Base-by-base conservation (phyloP, 306 rosid species). In the Gastrolobium villosum region DNA sequence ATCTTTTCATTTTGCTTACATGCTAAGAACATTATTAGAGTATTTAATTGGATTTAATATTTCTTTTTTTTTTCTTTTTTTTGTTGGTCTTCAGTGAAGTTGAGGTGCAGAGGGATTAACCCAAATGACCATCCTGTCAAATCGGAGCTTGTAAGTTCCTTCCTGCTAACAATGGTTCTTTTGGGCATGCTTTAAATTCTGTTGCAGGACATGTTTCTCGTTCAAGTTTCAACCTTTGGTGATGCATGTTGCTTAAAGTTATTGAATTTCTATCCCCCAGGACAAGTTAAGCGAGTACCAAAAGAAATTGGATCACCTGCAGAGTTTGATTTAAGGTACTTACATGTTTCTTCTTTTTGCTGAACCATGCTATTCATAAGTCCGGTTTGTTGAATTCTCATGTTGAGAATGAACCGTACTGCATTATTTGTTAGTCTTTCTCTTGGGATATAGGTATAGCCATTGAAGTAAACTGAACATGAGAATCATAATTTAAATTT, bases 71-170 rank as follows among this genome's bases (percentile, higher is more conserved):
- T 0, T 2, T 69, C 57, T 64, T 52, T 7, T 2, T 6, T 65
- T 41, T 20, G 26, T 20, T 20, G 26, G 2, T 79, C 32, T 85
- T 10, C 86, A 94, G 97, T 95, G 90, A 95, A 79, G 84, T 76
- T 95, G 91, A 89, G 94, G 75, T 92, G 99, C 52, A 83, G 73
- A 75, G 99, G 99, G 46, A 81, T 86, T 76, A 64, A 90, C 83
- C 96, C 93, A 4, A 88, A 82, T 81, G 89, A 84, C 41, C 98
- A 95, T 68, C 87, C 91, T 7, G 84, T 93, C 43, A 91, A 87
- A 63, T 71, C 92, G 2, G 98, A 95, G 88, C 90, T 91, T 79
- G 99, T 92, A 86, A 69, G 93, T 88, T 3, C 20, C 6, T 82
- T 53, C 6, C 9, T 85, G 53, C 76, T 67, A 7, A 13, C 67